Percentiles rank a stretch among this genome's conserved stretches.
These are phyloP conservation scores for Barnettozyma sucrosica DNA, from an alignment of 805 yeast genomes.

Conservation along the genomic window DNA sequence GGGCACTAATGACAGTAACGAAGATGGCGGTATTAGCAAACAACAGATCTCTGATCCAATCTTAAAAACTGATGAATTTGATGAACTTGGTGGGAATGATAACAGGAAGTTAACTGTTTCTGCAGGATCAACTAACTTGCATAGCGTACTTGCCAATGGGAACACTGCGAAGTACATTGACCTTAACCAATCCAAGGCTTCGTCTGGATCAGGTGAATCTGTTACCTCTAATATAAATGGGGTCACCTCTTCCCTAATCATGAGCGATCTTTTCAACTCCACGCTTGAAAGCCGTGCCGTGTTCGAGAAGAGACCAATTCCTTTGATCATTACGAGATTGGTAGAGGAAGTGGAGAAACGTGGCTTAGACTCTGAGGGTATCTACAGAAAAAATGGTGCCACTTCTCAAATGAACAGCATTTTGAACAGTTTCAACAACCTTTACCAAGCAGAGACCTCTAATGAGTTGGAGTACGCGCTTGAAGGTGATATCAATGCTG, in stretches of 20 bases:
- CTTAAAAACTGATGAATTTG: constrained; percentile 28
- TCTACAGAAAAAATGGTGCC: constrained; percentile 76
- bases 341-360: constrained; percentile 69
- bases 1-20: constrained; percentile 13
- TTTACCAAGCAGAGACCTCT: constrained; percentile 28
- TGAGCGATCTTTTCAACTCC: constrained; percentile 29
- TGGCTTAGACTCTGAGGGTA: constrained; percentile 77
- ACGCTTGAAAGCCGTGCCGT: constrained; percentile 59
- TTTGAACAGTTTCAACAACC: constrained; percentile 27
- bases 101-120: constrained; percentile 26
- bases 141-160: constrained; percentile 6
- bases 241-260: constrained; percentile 6
- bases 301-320: constrained; percentile 58
- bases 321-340: constrained; percentile 67
- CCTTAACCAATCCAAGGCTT: constrained; percentile 5
- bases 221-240: background rate
- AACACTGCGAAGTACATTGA: constrained; percentile 18
- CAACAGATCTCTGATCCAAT: constrained; percentile 33
- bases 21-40: constrained; percentile 11
- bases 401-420: constrained; percentile 31
- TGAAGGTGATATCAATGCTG: constrained; percentile 74
- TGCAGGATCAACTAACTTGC: background rate
- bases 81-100: constrained; percentile 30
- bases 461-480: constrained; percentile 32
- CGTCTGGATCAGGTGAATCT: constrained; percentile 8